These are phyloP conservation scores for Pinus tabuliformis DNA, from an alignment of 75 land plant genomes.

Conservation along the genomic window DNA sequence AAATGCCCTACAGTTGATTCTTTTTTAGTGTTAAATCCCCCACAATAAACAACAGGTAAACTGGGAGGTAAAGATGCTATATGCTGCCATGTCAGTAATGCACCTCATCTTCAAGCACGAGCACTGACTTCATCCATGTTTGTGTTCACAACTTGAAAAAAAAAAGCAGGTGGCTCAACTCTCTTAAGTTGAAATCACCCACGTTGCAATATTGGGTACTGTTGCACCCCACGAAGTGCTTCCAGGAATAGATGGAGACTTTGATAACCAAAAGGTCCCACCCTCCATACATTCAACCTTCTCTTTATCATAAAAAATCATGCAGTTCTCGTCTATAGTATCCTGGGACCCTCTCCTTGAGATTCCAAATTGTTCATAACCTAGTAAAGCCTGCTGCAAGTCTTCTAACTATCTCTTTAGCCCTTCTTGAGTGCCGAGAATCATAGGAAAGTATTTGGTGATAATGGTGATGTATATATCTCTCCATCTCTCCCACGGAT, in stretches of 20 bases:
- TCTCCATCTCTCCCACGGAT: no score
- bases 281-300: slow-evolving; percentile 88
- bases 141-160: slow-evolving; percentile 88
- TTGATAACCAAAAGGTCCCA: slow-evolving; percentile 94
- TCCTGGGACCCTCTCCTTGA: no score
- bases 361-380: no score
- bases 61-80: slow-evolving; percentile 89
- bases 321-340: no score
- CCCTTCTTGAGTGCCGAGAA: no score
- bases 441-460: no score
- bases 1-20: slow-evolving; percentile 87
- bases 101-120: slow-evolving; percentile 90
- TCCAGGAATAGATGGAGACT: slow-evolving; percentile 92
- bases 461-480: no score
- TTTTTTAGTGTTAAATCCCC: slow-evolving; percentile 86
- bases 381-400: no score
- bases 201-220: slow-evolving; percentile 84
- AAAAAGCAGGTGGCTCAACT: slow-evolving; percentile 88
- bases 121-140: slow-evolving; percentile 73
- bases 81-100: slow-evolving; percentile 93
- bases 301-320: no score
- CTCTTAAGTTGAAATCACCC: slow-evolving; percentile 92
- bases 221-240: slow-evolving; percentile 86
- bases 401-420: no score
- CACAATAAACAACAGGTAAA: slow-evolving; percentile 83